phyloP scores from a whole-genome alignment of 176 grass and related monocot genomes.

The Musa itinerans region DNA sequence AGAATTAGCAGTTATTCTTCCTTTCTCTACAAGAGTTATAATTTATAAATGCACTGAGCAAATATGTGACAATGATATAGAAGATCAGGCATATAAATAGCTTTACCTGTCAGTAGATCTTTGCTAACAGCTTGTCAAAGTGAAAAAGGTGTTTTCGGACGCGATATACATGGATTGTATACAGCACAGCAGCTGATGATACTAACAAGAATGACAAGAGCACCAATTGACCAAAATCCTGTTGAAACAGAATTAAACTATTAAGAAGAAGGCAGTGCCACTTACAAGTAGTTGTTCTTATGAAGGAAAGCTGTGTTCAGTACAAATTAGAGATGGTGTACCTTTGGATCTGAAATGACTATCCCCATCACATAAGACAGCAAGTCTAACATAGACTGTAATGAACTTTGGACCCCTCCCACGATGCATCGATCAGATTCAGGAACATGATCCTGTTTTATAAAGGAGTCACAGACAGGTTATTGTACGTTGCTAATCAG shows the following conservation, averaged over 20 bases:
- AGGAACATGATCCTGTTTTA: constrained; percentile 44
- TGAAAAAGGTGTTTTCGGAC: constrained; percentile 85
- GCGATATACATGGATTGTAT: constrained; percentile 57
- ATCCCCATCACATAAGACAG: constrained; percentile 88
- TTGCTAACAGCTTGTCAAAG: constrained; percentile 56
- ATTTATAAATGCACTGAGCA: too few species aligned
- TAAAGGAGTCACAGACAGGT: too few species aligned
- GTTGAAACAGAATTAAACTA: constrained; percentile 1
- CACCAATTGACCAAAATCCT: constrained; percentile 82
- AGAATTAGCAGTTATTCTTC: too few species aligned
- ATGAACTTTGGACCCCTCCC: constrained; percentile 77
- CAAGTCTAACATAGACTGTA: constrained; percentile 83
- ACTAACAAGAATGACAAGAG: constrained; percentile 75
- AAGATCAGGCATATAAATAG: too few species aligned
- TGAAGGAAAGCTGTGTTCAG: background rate
- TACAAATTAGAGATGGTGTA: constrained; percentile 1
- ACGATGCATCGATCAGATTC: constrained; percentile 73
- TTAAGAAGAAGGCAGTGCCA: background rate
- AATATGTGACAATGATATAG: too few species aligned
- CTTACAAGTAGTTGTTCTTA: background rate
- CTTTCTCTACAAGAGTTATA: too few species aligned
- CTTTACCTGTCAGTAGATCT: constrained; percentile 29
- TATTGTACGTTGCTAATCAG: too few species aligned
- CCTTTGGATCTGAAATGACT: constrained; percentile 84
- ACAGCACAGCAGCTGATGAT: constrained; percentile 51